A percentile compares a stretch with the other conserved stretches of the same genome.
Evolutionary conservation across 495 filamentous ascomycete species (phyloP).

Genomic region (Penicillium alfredii): DNA sequence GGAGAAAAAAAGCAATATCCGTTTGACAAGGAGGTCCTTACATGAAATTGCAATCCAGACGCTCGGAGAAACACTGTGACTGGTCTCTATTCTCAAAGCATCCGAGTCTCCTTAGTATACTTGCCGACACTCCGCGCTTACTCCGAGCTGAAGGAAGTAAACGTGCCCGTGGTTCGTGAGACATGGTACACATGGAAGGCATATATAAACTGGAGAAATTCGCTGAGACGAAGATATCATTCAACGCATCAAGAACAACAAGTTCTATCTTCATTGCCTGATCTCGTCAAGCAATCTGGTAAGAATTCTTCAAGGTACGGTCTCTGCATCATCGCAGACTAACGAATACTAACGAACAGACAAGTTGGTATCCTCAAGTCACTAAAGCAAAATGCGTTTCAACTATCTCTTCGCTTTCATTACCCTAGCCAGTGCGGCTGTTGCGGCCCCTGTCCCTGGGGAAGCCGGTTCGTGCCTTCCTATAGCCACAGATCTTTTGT

Average conservation of each 20-base stretch:
- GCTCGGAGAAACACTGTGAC: not conserved
- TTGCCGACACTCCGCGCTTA: not conserved
- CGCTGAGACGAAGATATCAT: not conserved
- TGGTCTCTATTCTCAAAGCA: not conserved
- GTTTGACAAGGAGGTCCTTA: not conserved
- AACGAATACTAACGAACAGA: not conserved
- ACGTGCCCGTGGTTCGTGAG: not conserved
- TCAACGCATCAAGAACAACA: not conserved
- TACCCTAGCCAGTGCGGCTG: not conserved
- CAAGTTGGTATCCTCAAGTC: not conserved
- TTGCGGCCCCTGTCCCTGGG: not conserved
- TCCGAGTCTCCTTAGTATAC: not conserved
- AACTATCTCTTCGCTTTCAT: not conserved
- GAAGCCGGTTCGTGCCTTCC: not conserved
- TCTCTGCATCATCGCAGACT: not conserved
- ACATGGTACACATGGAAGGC: not conserved
- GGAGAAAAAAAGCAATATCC: not conserved
- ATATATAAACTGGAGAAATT: not conserved
- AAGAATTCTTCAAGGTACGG: not conserved
- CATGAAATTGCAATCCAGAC: not conserved
- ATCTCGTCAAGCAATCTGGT: not conserved
- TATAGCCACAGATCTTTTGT: not conserved
- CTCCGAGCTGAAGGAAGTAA: not conserved
- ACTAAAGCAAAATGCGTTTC: not conserved
- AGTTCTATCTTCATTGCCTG: not conserved